Conservation (phyloP, 1,139 yeast genomes). For the Candida sanyaensis region DNA sequence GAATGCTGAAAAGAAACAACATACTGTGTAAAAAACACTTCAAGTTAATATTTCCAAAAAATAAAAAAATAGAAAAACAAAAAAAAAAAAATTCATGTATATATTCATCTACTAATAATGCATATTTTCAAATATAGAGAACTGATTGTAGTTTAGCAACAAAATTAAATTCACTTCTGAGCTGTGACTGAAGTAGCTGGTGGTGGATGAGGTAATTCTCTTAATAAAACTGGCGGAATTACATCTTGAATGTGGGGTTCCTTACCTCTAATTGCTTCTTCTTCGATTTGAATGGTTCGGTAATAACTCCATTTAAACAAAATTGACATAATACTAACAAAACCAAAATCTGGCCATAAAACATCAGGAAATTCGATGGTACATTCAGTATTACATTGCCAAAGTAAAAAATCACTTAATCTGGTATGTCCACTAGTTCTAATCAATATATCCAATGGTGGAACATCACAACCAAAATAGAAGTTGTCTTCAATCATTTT, state of each 20-base stretch:
- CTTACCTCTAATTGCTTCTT: constrained; percentile 22
- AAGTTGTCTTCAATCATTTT: constrained; percentile 38
- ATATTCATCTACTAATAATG: not conserved
- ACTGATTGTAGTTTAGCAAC: not conserved
- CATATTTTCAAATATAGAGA: not conserved
- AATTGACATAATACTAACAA: constrained; percentile 36
- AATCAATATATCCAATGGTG: constrained; percentile 52
- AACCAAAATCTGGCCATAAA: constrained; percentile 57
- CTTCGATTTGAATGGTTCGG: constrained; percentile 41
- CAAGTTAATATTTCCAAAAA: too few species aligned
- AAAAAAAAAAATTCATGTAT: not conserved
- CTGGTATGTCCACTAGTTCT: constrained; percentile 61
- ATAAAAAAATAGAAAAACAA: not conserved
- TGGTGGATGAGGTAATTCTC: constrained; percentile 46
- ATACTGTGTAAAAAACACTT: not conserved
- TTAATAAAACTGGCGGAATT: constrained; percentile 18
- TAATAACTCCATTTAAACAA: constrained; percentile 48
- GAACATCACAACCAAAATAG: constrained; percentile 47
- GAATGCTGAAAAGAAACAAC: constrained; percentile 10
- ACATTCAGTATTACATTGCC: constrained; percentile 55
- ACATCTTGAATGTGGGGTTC: constrained; percentile 19
- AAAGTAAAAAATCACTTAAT: constrained; percentile 58
- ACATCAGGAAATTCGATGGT: constrained; percentile 50
- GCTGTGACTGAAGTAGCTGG: constrained; percentile 45
- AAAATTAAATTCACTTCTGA: constrained; percentile 9